These are phyloP conservation scores for Dinochytrium kinnereticum DNA, from an alignment of 371 early-diverging fungal genomes.

Conservation along the genomic window DNA sequence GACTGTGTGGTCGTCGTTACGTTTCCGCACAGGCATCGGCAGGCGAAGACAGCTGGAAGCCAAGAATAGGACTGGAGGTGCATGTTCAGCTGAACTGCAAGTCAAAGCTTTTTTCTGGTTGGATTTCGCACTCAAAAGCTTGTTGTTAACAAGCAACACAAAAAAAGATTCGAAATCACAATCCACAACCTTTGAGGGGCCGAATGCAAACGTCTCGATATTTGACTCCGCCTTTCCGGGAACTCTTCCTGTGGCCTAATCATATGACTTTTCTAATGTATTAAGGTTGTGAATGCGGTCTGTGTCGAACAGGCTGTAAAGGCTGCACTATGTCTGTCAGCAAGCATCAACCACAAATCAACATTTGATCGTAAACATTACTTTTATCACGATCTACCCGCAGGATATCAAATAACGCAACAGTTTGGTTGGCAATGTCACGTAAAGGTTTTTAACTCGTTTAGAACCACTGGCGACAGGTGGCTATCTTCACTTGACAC, in stretches of 20 bases:
- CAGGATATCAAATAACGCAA: conserved; percentile 95
- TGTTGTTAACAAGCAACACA: no score
- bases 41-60: conserved; percentile 55
- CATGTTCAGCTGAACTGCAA: conserved; percentile 81
- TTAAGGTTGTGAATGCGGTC: conserved; percentile 69
- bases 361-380: conserved; percentile 94
- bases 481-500: conserved; percentile 59
- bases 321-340: conserved; percentile 74
- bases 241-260: conserved; percentile 57
- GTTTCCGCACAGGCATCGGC: background rate
- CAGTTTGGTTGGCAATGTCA: conserved; percentile 49
- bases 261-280: background rate
- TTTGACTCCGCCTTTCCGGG: conserved; percentile 91
- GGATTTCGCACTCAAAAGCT: no score
- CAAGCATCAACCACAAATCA: conserved; percentile 67
- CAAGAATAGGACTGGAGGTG: conserved; percentile 89
- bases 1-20: no score
- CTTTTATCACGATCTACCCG: conserved; percentile 90
- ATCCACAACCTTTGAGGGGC: conserved; percentile 42
- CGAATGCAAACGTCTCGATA: conserved; percentile 74
- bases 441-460: background rate
- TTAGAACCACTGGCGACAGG: conserved; percentile 72
- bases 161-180: background rate
- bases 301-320: conserved; percentile 75
- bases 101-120: conserved; percentile 86